phyloP scores from a whole-genome alignment of 208 protist genomes.

The Trypanosoma mega region DNA sequence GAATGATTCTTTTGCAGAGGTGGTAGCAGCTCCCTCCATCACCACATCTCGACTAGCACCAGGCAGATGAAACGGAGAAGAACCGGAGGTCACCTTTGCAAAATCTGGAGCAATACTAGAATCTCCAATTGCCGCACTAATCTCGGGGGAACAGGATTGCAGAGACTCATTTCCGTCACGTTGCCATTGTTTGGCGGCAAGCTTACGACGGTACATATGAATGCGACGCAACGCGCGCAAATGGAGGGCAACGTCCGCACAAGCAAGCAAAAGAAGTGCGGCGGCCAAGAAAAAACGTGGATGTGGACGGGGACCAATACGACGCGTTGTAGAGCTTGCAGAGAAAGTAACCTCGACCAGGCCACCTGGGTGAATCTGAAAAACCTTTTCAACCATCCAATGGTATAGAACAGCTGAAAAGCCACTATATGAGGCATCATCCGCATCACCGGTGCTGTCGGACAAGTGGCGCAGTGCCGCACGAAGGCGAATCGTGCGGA shows the following conservation, averaged over 20 bases:
- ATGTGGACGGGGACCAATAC: slow-evolving; percentile 15
- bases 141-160: no score
- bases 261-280: slow-evolving; percentile 28
- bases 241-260: slow-evolving; percentile 33
- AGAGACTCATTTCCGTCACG: neutral
- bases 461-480: slow-evolving; percentile 40
- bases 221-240: slow-evolving; percentile 39
- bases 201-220: slow-evolving; percentile 5
- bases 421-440: slow-evolving; percentile 7
- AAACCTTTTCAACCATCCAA: slow-evolving; percentile 39
- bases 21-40: no score
- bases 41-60: no score
- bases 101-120: no score
- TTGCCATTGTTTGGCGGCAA: slow-evolving; percentile 10
- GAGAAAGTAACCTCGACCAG: slow-evolving; percentile 45
- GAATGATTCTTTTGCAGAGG: no score
- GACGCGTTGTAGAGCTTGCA: slow-evolving; percentile 23
- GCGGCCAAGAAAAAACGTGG: slow-evolving; percentile 25
- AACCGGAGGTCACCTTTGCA: no score
- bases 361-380: slow-evolving; percentile 40
- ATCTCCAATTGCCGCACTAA: no score
- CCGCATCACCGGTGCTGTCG: neutral
- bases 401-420: slow-evolving; percentile 34
- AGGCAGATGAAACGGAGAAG: no score
- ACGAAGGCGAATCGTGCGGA: slow-evolving; percentile 31